phyloP scores from a whole-genome alignment of 768 basidiomycete species.

The Tephrocybe sp. region DNA sequence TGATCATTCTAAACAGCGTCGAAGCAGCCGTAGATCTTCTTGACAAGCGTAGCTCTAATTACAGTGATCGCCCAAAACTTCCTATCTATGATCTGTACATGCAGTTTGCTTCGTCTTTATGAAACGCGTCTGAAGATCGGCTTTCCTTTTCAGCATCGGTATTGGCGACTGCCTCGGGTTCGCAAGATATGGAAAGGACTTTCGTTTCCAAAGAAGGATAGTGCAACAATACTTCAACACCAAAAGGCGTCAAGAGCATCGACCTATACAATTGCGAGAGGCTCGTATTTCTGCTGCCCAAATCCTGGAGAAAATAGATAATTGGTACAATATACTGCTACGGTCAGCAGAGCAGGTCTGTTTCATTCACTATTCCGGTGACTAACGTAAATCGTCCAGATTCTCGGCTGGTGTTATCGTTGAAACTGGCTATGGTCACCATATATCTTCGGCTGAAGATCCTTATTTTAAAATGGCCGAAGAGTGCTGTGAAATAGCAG shows the following conservation, averaged over 20 bases:
- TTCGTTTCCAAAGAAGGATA: conserved; percentile 21
- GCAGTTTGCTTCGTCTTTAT: background rate
- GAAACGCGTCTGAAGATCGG: background rate
- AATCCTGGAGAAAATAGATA: conserved; percentile 22
- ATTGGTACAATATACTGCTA: conserved; percentile 10
- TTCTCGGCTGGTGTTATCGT: conserved; percentile 25
- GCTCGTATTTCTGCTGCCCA: conserved; percentile 30
- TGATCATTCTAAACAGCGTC: conserved; percentile 23
- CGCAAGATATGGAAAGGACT: conserved; percentile 21
- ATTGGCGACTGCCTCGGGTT: conserved; percentile 17
- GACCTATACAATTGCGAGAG: conserved; percentile 27
- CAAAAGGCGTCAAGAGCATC: conserved; percentile 22
- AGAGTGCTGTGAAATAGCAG: conserved; percentile 13
- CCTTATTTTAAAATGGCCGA: conserved; percentile 20
- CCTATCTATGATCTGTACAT: conserved; percentile 19
- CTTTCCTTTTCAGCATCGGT: conserved; percentile 15
- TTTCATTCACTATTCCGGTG: background rate
- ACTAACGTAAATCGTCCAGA: background rate
- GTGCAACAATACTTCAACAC: conserved; percentile 20
- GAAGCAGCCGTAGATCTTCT: conserved; percentile 28
- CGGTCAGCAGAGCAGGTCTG: background rate
- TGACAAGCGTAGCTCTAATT: conserved; percentile 24
- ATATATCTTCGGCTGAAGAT: conserved; percentile 22
- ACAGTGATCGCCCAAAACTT: conserved; percentile 25
- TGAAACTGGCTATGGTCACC: conserved; percentile 22